Conservation (phyloP, 495 filamentous ascomycete genomes). For the Daldinia grandis region DNA sequence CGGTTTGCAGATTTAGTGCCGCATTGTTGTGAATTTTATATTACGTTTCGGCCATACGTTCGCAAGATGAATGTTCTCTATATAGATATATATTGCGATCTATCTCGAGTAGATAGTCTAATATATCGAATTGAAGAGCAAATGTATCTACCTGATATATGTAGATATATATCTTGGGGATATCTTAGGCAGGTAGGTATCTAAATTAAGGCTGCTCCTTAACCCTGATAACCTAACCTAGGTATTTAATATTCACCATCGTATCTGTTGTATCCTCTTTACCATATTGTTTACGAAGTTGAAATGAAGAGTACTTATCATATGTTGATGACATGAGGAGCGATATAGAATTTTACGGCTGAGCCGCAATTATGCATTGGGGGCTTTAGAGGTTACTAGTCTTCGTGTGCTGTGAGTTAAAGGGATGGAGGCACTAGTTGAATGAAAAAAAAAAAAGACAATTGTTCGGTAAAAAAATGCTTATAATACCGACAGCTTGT, state of each 20-base stretch:
- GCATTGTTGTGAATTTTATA: constrained; percentile 11
- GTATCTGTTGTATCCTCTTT: not conserved
- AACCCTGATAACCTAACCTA: not conserved
- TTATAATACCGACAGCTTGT: constrained; percentile 7
- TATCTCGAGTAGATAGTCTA: not conserved
- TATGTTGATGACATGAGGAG: constrained; percentile 10
- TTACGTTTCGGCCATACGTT: constrained; percentile 8
- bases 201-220: not conserved
- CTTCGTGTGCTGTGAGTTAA: not conserved
- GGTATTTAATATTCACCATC: not conserved
- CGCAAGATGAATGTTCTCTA: not conserved
- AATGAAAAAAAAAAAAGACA: constrained; percentile 3
- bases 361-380: constrained; percentile 29
- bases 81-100: constrained; percentile 1
- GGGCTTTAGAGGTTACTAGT: not conserved
- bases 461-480: constrained; percentile 7
- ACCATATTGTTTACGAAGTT: not conserved
- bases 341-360: constrained; percentile 1
- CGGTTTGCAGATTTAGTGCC: constrained; percentile 6
- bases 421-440: not conserved
- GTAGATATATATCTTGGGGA: not conserved
- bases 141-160: not conserved
- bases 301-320: constrained; percentile 15
- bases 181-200: not conserved
- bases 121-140: not conserved